Evolutionary conservation across 768 basidiomycete species (phyloP).

Genomic region (Lentinula boryana): DNA sequence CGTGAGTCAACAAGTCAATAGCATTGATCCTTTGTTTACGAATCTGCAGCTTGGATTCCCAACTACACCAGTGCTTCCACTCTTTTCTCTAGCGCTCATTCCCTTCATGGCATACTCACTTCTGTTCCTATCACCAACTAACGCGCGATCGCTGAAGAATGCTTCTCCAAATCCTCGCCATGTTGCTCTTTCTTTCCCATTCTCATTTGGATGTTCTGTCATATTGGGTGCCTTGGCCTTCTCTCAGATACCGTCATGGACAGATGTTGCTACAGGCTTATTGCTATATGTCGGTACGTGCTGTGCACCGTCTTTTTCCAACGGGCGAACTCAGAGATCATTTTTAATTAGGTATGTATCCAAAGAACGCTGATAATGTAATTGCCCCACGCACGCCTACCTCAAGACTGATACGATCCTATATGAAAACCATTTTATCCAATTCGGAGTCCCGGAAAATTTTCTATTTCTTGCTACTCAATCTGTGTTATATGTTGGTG

Average conservation of each 20-base stretch:
- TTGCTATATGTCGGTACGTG: constrained; percentile 61
- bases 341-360: constrained; percentile 41
- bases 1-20: constrained; percentile 34
- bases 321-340: not conserved
- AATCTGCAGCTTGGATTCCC: constrained; percentile 42
- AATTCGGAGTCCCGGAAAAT: constrained; percentile 93
- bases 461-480: constrained; percentile 93
- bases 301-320: not conserved
- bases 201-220: constrained; percentile 38
- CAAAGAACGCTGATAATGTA: constrained; percentile 36
- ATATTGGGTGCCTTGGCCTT: constrained; percentile 60
- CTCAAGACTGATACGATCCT: constrained; percentile 52
- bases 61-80: constrained; percentile 45
- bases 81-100: constrained; percentile 50
- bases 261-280: constrained; percentile 51
- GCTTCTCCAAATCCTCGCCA: constrained; percentile 48
- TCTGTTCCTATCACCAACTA: constrained; percentile 54
- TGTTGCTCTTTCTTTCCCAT: constrained; percentile 54
- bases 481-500: constrained; percentile 93
- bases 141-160: constrained; percentile 38
- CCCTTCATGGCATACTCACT: constrained; percentile 59
- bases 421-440: constrained; percentile 85
- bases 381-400: constrained; percentile 44
- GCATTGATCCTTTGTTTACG: not conserved
- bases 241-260: constrained; percentile 50